Percentiles rank a stretch among this genome's conserved stretches.
Conservation (phyloP, 805 yeast genomes). For the Kluyveromyces siamensis region DNA sequence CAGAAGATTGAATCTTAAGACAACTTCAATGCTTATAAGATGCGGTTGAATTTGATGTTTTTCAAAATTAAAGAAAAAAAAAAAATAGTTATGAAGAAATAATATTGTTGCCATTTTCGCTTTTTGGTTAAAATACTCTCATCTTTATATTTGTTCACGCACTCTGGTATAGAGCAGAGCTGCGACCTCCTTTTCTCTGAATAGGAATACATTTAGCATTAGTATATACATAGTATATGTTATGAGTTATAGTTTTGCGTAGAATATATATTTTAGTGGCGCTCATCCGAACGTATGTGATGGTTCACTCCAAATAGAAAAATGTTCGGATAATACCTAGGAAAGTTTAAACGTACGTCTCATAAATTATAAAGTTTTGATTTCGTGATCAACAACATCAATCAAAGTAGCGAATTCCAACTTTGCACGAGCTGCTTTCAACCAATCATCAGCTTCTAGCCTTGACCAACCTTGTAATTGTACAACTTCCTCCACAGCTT, state of each 20-base stretch:
- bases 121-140: too few relatives aligned
- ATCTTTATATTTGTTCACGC: too few relatives aligned
- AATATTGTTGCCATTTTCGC: too few relatives aligned
- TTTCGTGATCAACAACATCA: slow-evolving; percentile 57
- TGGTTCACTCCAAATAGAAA: background rate
- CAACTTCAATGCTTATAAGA: background rate
- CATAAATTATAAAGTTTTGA: slow-evolving; percentile 34
- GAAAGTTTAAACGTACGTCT: slow-evolving; percentile 1
- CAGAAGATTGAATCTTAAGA: too few relatives aligned
- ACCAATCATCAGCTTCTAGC: slow-evolving; percentile 86
- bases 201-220: background rate
- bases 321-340: background rate
- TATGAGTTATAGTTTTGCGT: background rate
- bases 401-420: slow-evolving; percentile 79
- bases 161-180: background rate
- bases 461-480: slow-evolving; percentile 89
- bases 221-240: background rate
- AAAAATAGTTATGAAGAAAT: background rate
- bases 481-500: slow-evolving; percentile 89
- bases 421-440: slow-evolving; percentile 78
- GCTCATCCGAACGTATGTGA: background rate
- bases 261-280: background rate
- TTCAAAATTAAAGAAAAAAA: background rate
- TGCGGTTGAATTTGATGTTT: background rate
- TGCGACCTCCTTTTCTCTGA: background rate